Conservation (phyloP, 352 stramenopile genomes). For the Pythium biforme region DNA sequence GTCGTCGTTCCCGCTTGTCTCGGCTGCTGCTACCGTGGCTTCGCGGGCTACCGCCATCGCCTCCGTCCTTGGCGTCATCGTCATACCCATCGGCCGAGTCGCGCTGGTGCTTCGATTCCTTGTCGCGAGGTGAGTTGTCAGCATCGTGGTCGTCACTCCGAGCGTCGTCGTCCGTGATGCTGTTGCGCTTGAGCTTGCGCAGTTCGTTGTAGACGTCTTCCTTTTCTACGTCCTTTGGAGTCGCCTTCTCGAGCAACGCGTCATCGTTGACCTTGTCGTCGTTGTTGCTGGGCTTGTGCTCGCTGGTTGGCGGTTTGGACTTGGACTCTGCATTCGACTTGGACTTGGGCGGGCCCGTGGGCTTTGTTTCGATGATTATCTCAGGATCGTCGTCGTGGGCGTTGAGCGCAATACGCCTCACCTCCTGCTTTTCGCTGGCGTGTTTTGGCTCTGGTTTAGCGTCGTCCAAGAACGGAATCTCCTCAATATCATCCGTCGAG, state of each 20-base stretch:
- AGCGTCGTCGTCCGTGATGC: conserved; percentile 32
- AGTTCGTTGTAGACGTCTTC: conserved; percentile 64
- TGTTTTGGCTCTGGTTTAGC: conserved; percentile 43
- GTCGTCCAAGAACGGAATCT: conserved; percentile 77
- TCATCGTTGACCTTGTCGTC: conserved; percentile 27
- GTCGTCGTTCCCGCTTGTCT: conserved; percentile 48
- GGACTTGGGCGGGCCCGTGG: conserved; percentile 4
- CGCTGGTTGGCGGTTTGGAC: conserved; percentile 7
- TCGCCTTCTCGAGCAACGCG: conserved; percentile 23
- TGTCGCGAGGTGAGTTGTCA: conserved; percentile 24
- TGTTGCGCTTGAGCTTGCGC: conserved; percentile 44
- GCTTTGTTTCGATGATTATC: conserved; percentile 62
- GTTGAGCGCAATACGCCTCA: conserved; percentile 3
- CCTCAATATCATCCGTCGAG: conserved; percentile 75
- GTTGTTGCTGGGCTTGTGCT: conserved; percentile 29
- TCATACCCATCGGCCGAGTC: conserved; percentile 20
- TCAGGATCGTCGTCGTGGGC: conserved; percentile 47
- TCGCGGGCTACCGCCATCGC: conserved; percentile 6
- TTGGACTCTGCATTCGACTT: conserved; percentile 21
- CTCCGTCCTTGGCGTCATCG: conserved; percentile 34
- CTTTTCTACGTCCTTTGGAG: conserved; percentile 21
- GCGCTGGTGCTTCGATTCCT: conserved; percentile 23
- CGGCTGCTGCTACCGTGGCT: conserved; percentile 26
- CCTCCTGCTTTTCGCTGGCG: background rate
- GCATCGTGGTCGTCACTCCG: conserved; percentile 3